phyloP scores from a whole-genome alignment of 352 stramenopile species.

The Globisporangium rhizosaccharum region DNA sequence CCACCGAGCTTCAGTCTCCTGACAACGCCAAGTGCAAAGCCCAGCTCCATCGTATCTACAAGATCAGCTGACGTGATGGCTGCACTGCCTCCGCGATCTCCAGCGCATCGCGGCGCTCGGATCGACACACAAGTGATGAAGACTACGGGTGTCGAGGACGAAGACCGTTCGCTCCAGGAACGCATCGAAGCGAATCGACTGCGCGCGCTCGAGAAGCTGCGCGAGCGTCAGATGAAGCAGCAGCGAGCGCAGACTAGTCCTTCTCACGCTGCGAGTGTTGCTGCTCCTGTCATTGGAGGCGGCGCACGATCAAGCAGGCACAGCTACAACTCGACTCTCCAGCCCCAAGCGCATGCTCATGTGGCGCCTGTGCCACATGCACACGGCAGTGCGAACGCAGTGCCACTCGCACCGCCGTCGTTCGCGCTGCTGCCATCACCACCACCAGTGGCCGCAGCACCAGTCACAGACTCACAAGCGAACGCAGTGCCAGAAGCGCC shows the following conservation, averaged over 20 bases:
- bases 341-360: too few relatives aligned
- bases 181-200: conserved; percentile 70
- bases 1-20: conserved; percentile 13
- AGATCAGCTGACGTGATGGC: too few relatives aligned
- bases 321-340: too few relatives aligned
- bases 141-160: background rate
- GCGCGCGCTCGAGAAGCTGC: conserved; percentile 51
- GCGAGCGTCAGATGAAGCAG: conserved; percentile 29
- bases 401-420: background rate
- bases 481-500: conserved; percentile 15
- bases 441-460: background rate
- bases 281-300: background rate
- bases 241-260: conserved; percentile 1
- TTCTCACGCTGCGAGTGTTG: background rate
- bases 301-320: too few relatives aligned
- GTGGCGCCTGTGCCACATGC: too few relatives aligned
- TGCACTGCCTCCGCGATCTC: background rate
- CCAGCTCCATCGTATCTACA: background rate
- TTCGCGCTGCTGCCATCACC: background rate
- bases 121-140: background rate
- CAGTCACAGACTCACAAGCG: background rate
- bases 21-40: background rate
- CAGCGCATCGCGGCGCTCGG: too few relatives aligned
- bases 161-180: conserved; percentile 22
- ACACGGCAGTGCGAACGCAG: background rate